phyloP scores from a whole-genome alignment of 1,284 basidiomycete genomes.

The Heterobasidion occidentale region DNA sequence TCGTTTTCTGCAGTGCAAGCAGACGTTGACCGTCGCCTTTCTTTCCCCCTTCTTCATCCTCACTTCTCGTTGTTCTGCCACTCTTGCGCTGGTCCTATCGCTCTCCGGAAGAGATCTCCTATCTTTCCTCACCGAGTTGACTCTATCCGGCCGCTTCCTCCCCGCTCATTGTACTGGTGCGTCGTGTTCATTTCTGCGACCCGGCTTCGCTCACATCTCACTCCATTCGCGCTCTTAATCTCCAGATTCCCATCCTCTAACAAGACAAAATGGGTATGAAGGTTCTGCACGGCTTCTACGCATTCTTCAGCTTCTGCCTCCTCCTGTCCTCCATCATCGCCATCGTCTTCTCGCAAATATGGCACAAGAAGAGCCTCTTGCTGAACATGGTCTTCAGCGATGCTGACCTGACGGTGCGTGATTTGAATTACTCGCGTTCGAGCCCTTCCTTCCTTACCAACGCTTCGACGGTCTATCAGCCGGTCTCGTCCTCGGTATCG shows the following conservation, averaged over 20 bases:
- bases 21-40: slow-evolving; percentile 53
- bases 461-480: slow-evolving; percentile 29
- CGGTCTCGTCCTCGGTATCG: slow-evolving; percentile 62
- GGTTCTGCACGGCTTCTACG: slow-evolving; percentile 58
- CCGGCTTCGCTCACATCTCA: neutral
- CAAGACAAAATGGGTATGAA: neutral
- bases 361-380: slow-evolving; percentile 55
- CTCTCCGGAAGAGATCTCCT: slow-evolving; percentile 1
- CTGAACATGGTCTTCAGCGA: slow-evolving; percentile 61
- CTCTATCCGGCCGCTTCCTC: neutral
- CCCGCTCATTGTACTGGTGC: neutral
- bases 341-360: slow-evolving; percentile 62
- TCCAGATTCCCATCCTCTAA: neutral
- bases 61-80: slow-evolving; percentile 23
- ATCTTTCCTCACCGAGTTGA: neutral
- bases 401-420: slow-evolving; percentile 54
- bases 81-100: slow-evolving; percentile 6
- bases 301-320: slow-evolving; percentile 59
- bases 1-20: slow-evolving; percentile 25
- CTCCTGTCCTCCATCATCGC: slow-evolving; percentile 59
- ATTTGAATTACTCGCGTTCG: too few relatives aligned
- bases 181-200: neutral
- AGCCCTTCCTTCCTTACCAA: neutral
- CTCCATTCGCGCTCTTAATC: neutral
- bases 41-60: slow-evolving; percentile 15